phyloP scores from a whole-genome alignment of 306 rosid species.

The Calophaca sinica region DNA sequence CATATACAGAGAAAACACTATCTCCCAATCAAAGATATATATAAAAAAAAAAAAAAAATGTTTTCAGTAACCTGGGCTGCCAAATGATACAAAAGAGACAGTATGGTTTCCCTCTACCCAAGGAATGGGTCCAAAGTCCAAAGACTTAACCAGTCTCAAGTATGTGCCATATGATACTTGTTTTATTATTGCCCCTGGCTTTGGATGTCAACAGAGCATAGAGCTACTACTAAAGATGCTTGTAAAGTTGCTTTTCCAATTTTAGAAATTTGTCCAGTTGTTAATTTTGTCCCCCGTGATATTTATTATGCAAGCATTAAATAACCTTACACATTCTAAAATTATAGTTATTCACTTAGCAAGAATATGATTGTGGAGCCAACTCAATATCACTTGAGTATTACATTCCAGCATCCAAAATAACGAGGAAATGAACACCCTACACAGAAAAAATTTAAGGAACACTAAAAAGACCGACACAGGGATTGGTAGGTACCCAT shows the following conservation, averaged over 20 bases:
- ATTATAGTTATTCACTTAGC: constrained; percentile 19
- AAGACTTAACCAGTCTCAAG: constrained; percentile 21
- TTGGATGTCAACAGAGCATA: constrained; percentile 35
- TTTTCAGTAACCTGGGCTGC: constrained; percentile 27
- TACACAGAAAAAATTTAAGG: constrained; percentile 15
- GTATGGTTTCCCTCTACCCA: constrained; percentile 30
- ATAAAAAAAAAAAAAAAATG: not conserved
- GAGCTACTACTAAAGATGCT: constrained; percentile 31
- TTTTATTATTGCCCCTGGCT: constrained; percentile 21
- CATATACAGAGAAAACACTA: constrained; percentile 27
- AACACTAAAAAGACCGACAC: constrained; percentile 21
- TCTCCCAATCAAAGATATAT: not conserved
- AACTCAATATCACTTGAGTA: constrained; percentile 18
- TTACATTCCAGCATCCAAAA: constrained; percentile 32
- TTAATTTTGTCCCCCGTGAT: not conserved
- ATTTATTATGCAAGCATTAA: constrained; percentile 28
- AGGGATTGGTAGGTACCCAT: constrained; percentile 68
- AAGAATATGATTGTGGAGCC: constrained; percentile 36
- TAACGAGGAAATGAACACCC: constrained; percentile 39
- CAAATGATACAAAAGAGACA: constrained; percentile 9
- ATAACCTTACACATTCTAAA: constrained; percentile 29
- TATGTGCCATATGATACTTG: constrained; percentile 3
- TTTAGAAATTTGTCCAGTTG: constrained; percentile 23
- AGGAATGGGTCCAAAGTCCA: constrained; percentile 19
- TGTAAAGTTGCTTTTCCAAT: constrained; percentile 22